Percentiles rank a stretch among this genome's conserved stretches.
phyloP scores from a whole-genome alignment of 2,329 filamentous ascomycete species.

The Neoscytalidium dimidiatum region DNA sequence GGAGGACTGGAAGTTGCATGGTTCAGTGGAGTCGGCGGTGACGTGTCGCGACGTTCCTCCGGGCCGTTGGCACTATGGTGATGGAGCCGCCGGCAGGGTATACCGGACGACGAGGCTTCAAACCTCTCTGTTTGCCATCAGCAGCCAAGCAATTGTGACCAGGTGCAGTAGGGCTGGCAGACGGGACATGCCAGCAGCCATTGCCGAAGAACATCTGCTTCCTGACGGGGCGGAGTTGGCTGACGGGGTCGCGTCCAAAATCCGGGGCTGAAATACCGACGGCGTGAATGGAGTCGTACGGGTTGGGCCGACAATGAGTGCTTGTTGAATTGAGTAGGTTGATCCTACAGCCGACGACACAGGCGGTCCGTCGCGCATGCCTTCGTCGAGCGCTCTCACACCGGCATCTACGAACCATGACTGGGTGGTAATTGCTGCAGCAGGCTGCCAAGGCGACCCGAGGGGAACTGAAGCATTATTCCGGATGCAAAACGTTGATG shows the following conservation, averaged over 20 bases:
- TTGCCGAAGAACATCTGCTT: background rate
- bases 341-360: background rate
- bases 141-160: background rate
- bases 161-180: background rate
- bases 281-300: background rate
- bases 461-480: too few species aligned
- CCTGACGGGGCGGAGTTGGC: background rate
- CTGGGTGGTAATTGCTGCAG: background rate
- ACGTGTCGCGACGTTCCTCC: slow-evolving; percentile 3
- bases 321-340: background rate
- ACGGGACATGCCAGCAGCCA: background rate
- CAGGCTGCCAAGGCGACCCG: too few species aligned
- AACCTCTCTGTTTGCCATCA: background rate
- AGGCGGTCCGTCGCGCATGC: background rate
- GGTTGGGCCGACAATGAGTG: background rate
- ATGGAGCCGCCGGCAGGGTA: background rate
- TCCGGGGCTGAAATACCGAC: background rate
- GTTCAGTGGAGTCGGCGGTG: slow-evolving; percentile 2
- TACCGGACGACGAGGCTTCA: background rate
- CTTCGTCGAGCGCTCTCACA: background rate
- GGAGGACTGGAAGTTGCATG: background rate
- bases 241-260: background rate
- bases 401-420: background rate
- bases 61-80: background rate
- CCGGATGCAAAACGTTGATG: too few species aligned